These are phyloP conservation scores for Yamadazyma diospyri DNA, from an alignment of 1,139 yeast genomes.

Conservation along the genomic window DNA sequence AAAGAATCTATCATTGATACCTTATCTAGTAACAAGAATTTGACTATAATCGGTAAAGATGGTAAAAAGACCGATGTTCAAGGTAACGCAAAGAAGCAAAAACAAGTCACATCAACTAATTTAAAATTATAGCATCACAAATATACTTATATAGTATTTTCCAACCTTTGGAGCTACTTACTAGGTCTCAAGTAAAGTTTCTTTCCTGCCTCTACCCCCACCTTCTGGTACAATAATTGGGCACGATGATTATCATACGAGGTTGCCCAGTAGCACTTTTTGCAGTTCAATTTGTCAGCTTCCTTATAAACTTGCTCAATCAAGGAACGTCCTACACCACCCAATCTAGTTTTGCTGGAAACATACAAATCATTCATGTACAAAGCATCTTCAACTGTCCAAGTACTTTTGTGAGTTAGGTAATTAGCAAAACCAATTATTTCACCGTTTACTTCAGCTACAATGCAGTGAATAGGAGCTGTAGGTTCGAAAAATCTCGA, in stretches of 20 bases:
- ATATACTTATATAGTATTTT: no score
- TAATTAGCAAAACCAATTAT: constrained; percentile 40
- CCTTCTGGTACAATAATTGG: constrained; percentile 53
- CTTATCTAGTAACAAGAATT: constrained; percentile 68
- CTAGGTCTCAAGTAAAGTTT: constrained; percentile 5
- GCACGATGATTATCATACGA: constrained; percentile 54
- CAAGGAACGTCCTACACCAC: constrained; percentile 48
- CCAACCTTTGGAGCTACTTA: no score
- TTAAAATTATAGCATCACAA: constrained; percentile 18
- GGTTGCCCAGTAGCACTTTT: constrained; percentile 53
- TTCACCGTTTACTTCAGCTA: constrained; percentile 14
- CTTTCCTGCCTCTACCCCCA: constrained; percentile 41
- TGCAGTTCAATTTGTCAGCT: constrained; percentile 40
- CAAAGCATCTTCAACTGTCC: constrained; percentile 41
- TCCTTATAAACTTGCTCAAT: constrained; percentile 47
- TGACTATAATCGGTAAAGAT: constrained; percentile 73
- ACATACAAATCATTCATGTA: constrained; percentile 51
- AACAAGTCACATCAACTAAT: constrained; percentile 20
- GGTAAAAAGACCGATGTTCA: constrained; percentile 74
- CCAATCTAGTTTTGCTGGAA: constrained; percentile 28
- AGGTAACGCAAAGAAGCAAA: constrained; percentile 58
- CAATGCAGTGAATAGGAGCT: constrained; percentile 26
- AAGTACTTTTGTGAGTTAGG: constrained; percentile 45
- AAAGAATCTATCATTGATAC: constrained; percentile 59
- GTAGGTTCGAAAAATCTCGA: constrained; percentile 37